Conservation (phyloP, 225 moss, liverwort and hornwort genomes). For the Pseudoscleropodium purum region DNA sequence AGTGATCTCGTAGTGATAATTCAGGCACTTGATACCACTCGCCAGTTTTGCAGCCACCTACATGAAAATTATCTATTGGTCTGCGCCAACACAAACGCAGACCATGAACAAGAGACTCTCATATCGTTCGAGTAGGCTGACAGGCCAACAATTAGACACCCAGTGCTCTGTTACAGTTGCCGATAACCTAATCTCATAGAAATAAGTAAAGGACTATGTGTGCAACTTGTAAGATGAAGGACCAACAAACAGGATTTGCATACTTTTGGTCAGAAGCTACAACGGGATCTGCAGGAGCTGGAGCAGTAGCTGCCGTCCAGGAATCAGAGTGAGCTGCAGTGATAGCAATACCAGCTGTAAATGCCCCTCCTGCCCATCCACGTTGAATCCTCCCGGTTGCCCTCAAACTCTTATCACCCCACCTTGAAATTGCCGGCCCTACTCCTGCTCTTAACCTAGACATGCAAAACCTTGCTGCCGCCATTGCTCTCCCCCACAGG, state of each 20-base stretch:
- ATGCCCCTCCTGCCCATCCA: conserved; percentile 18
- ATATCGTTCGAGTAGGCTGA: neutral
- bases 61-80: neutral
- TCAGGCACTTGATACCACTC: conserved; percentile 82
- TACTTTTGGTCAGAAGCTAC: conserved; percentile 16
- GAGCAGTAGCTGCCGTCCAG: conserved; percentile 35
- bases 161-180: neutral
- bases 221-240: neutral
- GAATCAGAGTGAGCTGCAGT: conserved; percentile 17
- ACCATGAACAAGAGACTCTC: neutral
- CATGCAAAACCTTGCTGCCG: conserved; percentile 25
- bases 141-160: neutral
- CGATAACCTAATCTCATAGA: neutral
- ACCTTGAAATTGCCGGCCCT: conserved; percentile 12
- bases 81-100: conserved; percentile 17
- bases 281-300: conserved; percentile 24
- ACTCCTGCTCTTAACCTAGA: conserved; percentile 25
- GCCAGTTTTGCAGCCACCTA: conserved; percentile 20
- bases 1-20: conserved; percentile 68
- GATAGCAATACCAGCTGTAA: conserved; percentile 29
- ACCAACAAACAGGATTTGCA: neutral
- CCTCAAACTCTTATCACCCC: conserved; percentile 3
- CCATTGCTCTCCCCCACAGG: conserved; percentile 6
- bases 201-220: neutral
- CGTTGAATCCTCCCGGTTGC: conserved; percentile 11